phyloP scores from a whole-genome alignment of 2,329 filamentous ascomycete species.

The Trichoderma oligosporum region DNA sequence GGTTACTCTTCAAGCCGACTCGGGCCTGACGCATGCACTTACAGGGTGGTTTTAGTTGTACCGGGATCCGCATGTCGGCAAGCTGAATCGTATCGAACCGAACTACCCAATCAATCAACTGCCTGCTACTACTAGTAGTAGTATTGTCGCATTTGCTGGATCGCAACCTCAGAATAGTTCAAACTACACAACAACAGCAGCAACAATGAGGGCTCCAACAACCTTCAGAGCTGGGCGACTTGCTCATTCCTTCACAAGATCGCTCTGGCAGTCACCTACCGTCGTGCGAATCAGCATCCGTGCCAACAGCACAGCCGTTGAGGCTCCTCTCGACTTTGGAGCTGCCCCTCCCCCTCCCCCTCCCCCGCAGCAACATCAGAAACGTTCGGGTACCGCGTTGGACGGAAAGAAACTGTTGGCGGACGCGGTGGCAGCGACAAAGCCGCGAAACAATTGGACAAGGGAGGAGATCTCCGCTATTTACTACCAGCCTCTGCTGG shows the following conservation, averaged over 20 bases:
- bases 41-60: too few species aligned
- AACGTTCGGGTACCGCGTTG: background rate
- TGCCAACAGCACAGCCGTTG: conserved; percentile 17
- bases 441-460: conserved; percentile 71
- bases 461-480: conserved; percentile 76
- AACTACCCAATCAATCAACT: background rate
- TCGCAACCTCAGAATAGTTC: background rate
- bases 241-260: conserved; percentile 1
- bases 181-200: background rate
- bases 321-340: conserved; percentile 13
- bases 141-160: background rate
- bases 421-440: conserved; percentile 56
- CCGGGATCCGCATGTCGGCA: conserved; percentile 1
- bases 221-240: conserved; percentile 8
- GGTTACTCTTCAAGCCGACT: background rate
- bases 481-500: conserved; percentile 77
- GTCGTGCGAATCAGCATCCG: conserved; percentile 10
- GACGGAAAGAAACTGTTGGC: conserved; percentile 36
- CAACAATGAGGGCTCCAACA: conserved; percentile 11
- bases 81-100: background rate
- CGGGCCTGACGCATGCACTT: background rate
- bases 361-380: conserved; percentile 13
- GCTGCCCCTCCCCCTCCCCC: conserved; percentile 14
- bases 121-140: background rate
- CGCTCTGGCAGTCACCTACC: background rate